phyloP scores from a whole-genome alignment of 2,329 filamentous ascomycete genomes.

The Sclerotinia minor region DNA sequence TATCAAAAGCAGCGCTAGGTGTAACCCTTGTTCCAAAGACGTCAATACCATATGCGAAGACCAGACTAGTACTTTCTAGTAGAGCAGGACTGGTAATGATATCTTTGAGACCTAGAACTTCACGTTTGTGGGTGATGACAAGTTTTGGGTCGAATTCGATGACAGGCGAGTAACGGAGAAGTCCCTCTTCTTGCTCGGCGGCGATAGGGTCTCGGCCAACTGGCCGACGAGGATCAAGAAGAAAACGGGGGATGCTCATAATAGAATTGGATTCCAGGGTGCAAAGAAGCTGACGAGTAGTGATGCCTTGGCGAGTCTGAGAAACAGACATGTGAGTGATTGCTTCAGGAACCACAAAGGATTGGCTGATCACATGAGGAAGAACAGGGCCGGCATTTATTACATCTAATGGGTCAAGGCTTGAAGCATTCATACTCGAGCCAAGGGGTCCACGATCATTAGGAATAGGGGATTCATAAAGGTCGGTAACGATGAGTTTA shows the following conservation, averaged over 20 bases:
- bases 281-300: slow-evolving; percentile 76
- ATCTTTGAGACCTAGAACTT: slow-evolving; percentile 72
- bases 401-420: slow-evolving; percentile 64
- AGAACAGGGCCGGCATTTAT: slow-evolving; percentile 55
- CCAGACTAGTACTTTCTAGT: slow-evolving; percentile 87
- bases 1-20: slow-evolving; percentile 89
- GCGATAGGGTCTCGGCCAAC: slow-evolving; percentile 80
- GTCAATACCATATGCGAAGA: slow-evolving; percentile 87
- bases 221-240: slow-evolving; percentile 84
- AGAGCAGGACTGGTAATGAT: slow-evolving; percentile 76
- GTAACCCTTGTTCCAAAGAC: slow-evolving; percentile 82
- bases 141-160: slow-evolving; percentile 83
- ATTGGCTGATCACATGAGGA: slow-evolving; percentile 76
- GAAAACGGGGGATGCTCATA: slow-evolving; percentile 72
- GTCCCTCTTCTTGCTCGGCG: slow-evolving; percentile 78
- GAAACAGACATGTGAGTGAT: slow-evolving; percentile 80
- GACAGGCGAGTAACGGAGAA: slow-evolving; percentile 71
- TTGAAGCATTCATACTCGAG: slow-evolving; percentile 71
- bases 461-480: slow-evolving; percentile 81
- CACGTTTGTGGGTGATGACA: slow-evolving; percentile 77
- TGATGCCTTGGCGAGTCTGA: slow-evolving; percentile 89
- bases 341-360: slow-evolving; percentile 77
- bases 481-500: slow-evolving; percentile 80
- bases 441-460: slow-evolving; percentile 84
- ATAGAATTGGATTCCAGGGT: slow-evolving; percentile 75